phyloP scores from a whole-genome alignment of 2,329 filamentous ascomycete species.

The Sclerotinia trifoliorum region DNA sequence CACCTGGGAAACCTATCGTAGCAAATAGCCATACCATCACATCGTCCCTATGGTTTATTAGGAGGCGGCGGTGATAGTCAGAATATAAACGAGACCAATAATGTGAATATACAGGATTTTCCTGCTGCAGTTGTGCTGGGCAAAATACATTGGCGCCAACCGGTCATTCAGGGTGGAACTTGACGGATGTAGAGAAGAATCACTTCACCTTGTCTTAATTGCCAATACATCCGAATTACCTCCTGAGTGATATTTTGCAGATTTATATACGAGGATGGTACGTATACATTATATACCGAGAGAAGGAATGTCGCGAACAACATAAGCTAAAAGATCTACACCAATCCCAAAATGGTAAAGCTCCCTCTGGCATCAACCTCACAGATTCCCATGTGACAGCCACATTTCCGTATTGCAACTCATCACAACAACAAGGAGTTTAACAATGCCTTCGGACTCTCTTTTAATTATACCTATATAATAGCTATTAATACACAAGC shows the following conservation, averaged over 20 bases:
- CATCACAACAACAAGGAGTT: neutral
- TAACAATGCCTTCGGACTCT: slow-evolving; percentile 16
- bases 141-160: neutral
- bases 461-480: slow-evolving; percentile 12
- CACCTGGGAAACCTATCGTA: neutral
- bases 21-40: neutral
- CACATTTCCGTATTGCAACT: neutral
- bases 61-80: neutral
- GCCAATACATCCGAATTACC: neutral
- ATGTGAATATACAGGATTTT: neutral
- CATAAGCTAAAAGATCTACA: neutral
- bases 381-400: slow-evolving; percentile 16
- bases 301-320: neutral
- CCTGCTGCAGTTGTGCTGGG: neutral
- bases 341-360: slow-evolving; percentile 13
- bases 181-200: too few relatives aligned
- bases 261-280: neutral
- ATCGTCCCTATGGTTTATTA: neutral
- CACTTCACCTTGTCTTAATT: neutral
- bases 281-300: neutral
- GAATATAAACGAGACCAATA: slow-evolving; percentile 10
- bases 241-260: neutral
- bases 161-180: neutral
- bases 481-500: slow-evolving; percentile 16
- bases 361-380: neutral